A percentile compares a stretch with the other conserved stretches of the same genome.
Conservation (phyloP, 202 grass and related monocot genomes). For the Saccharum hybrid region DNA sequence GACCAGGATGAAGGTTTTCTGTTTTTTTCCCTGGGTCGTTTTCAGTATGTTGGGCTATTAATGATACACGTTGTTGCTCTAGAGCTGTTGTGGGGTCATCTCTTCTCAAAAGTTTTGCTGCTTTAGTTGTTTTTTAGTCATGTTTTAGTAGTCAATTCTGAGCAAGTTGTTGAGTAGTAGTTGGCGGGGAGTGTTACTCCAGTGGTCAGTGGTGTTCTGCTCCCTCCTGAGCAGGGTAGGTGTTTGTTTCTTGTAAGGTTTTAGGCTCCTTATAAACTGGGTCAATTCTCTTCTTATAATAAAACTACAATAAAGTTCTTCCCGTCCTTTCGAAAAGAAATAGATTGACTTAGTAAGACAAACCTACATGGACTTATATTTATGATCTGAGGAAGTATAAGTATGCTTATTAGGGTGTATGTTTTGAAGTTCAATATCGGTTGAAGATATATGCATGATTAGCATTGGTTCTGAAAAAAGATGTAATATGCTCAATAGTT, state of each 20-base stretch:
- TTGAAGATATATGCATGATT: not conserved
- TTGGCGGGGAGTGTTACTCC: not conserved
- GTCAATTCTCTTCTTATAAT: no score
- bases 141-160: not conserved
- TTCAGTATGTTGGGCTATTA: not conserved
- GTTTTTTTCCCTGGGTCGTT: not conserved
- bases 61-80: not conserved
- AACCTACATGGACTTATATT: not conserved
- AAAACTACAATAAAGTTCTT: not conserved
- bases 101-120: not conserved
- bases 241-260: not conserved
- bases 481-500: not conserved
- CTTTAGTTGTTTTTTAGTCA: not conserved
- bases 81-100: not conserved
- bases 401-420: not conserved
- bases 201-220: not conserved
- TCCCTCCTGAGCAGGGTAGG: not conserved
- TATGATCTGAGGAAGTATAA: not conserved
- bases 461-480: slow-evolving; percentile 1
- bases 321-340: not conserved
- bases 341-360: not conserved
- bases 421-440: not conserved
- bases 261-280: not conserved
- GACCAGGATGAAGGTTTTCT: not conserved
- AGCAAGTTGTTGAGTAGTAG: not conserved